These are phyloP conservation scores for Penicillium sp. DNA, from an alignment of 2,329 filamentous ascomycete species.

Conservation along the genomic window DNA sequence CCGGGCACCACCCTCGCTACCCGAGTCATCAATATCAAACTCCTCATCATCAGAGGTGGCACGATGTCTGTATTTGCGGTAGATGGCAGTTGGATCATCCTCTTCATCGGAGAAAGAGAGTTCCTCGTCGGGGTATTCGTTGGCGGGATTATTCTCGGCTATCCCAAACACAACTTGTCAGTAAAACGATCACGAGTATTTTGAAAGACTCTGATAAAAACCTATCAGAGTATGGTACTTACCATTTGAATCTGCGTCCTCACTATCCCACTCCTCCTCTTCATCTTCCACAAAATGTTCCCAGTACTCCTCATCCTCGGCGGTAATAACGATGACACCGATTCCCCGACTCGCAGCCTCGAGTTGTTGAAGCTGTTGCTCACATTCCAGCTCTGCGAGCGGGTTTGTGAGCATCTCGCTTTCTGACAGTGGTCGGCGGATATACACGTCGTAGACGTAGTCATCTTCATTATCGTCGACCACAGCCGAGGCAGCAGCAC, in stretches of 20 bases:
- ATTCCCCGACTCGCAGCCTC: slow-evolving; percentile 44
- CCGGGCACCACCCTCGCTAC: slow-evolving; percentile 38
- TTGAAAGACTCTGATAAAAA: no score
- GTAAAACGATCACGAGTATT: background rate
- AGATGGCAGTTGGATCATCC: slow-evolving; percentile 46
- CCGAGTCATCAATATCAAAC: slow-evolving; percentile 48
- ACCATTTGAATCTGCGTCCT: slow-evolving; percentile 69
- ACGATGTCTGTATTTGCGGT: slow-evolving; percentile 48
- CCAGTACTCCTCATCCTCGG: slow-evolving; percentile 60
- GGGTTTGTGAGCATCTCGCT: slow-evolving; percentile 44
- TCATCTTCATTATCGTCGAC: slow-evolving; percentile 57
- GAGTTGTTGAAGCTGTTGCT: slow-evolving; percentile 38
- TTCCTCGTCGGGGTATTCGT: slow-evolving; percentile 59
- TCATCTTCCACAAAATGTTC: slow-evolving; percentile 61
- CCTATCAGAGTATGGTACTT: slow-evolving; percentile 28
- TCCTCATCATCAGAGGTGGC: slow-evolving; percentile 53
- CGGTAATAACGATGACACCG: slow-evolving; percentile 51
- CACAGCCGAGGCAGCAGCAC: slow-evolving; percentile 15
- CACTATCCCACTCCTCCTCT: slow-evolving; percentile 62
- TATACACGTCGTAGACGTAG: slow-evolving; percentile 68
- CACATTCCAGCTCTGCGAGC: slow-evolving; percentile 36
- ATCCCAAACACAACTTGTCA: background rate
- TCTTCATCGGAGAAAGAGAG: slow-evolving; percentile 55
- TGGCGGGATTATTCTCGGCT: slow-evolving; percentile 58
- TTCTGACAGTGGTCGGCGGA: slow-evolving; percentile 55